Conservation (phyloP, 139 green algal species). For the Pycnococcus provasolii region DNA sequence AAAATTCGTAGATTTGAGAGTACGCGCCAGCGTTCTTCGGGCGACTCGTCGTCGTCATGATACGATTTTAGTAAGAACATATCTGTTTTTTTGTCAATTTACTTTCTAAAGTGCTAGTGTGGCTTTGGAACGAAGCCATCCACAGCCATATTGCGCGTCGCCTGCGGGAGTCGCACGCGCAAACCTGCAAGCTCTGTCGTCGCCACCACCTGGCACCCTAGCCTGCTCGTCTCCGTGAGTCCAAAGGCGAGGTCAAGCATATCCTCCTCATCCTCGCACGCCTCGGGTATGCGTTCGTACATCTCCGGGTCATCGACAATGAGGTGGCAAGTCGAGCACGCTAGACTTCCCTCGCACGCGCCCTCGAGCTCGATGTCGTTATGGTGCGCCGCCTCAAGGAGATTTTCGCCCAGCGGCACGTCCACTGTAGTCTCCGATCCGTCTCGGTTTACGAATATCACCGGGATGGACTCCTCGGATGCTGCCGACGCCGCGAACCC, state of each 20-base stretch:
- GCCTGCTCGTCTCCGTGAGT: constrained; percentile 82
- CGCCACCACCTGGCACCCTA: constrained; percentile 88
- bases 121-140: constrained; percentile 71
- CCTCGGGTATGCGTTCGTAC: constrained; percentile 78
- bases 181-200: constrained; percentile 80
- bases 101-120: constrained; percentile 35
- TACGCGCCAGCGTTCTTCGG: too few species aligned
- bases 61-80: too few species aligned
- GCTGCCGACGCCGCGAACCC: too few species aligned
- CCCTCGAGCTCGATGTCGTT: constrained; percentile 98
- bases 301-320: constrained; percentile 51
- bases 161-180: constrained; percentile 73
- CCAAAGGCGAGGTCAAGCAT: constrained; percentile 99
- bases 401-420: constrained; percentile 63
- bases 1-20: too few species aligned
- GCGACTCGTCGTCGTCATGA: too few species aligned
- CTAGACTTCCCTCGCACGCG: constrained; percentile 90
- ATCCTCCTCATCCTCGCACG: constrained; percentile 94
- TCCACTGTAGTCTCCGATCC: constrained; percentile 57
- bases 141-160: constrained; percentile 88
- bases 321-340: constrained; percentile 97
- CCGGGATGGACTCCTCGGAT: constrained; percentile 48
- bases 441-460: constrained; percentile 88
- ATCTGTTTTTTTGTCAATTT: too few species aligned
- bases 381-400: constrained; percentile 84